phyloP scores from a whole-genome alignment of 2,329 filamentous ascomycete species.

The Aspergillus ochraceus region DNA sequence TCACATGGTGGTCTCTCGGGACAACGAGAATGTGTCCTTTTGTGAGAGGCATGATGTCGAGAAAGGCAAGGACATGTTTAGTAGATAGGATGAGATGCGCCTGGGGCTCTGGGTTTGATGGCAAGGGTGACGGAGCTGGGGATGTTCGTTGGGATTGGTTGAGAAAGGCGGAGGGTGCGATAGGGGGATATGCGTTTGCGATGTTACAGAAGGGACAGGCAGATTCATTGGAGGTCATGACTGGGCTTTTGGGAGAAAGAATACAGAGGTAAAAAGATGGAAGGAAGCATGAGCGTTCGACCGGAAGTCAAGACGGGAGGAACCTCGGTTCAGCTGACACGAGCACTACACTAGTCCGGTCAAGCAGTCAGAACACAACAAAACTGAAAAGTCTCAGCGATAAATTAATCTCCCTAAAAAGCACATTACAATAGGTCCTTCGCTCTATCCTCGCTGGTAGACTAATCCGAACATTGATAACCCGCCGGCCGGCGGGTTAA shows the following conservation, averaged over 20 bases:
- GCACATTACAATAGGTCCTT: constrained; percentile 6
- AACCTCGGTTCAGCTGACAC: background rate
- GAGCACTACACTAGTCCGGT: background rate
- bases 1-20: constrained; percentile 73
- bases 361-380: background rate
- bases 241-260: background rate
- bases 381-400: background rate
- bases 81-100: constrained; percentile 72
- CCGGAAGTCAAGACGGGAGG: background rate
- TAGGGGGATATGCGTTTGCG: constrained; percentile 50
- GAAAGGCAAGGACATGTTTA: constrained; percentile 75
- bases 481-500: background rate
- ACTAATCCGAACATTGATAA: constrained; percentile 1
- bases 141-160: constrained; percentile 19
- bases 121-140: constrained; percentile 20
- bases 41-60: constrained; percentile 89
- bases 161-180: constrained; percentile 25
- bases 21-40: constrained; percentile 80
- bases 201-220: constrained; percentile 62
- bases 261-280: background rate
- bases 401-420: constrained; percentile 10
- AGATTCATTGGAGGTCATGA: constrained; percentile 16
- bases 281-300: too few relatives aligned
- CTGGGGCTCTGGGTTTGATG: constrained; percentile 16
- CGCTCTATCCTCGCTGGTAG: constrained; percentile 2